These are phyloP conservation scores for Entonaema liquescens DNA, from an alignment of 495 filamentous ascomycete species.

Conservation along the genomic window DNA sequence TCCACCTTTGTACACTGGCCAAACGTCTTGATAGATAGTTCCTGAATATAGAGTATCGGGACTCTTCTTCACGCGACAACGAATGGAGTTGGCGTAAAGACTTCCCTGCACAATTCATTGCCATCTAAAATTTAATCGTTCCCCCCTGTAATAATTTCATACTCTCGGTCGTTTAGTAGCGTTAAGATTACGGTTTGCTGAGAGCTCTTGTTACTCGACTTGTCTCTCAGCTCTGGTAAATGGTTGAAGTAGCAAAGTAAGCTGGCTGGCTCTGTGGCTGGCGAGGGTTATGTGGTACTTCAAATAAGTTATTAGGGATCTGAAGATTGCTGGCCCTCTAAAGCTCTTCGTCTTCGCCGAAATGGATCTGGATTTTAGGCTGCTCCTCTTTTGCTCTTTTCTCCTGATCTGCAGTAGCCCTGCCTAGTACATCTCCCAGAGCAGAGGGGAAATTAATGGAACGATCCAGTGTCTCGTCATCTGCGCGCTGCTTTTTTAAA, in stretches of 20 bases:
- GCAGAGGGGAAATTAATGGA: slow-evolving; percentile 55
- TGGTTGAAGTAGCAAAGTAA: not conserved
- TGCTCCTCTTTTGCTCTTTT: slow-evolving; percentile 46
- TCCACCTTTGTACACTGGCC: not conserved
- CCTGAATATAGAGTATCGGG: not conserved
- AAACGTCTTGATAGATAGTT: not conserved
- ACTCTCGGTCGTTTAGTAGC: not conserved
- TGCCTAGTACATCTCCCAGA: slow-evolving; percentile 56
- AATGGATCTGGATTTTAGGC: slow-evolving; percentile 25
- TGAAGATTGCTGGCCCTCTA: slow-evolving; percentile 21
- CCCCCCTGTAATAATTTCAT: not conserved
- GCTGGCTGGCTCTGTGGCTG: not conserved
- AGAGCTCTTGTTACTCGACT: not conserved
- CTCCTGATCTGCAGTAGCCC: slow-evolving; percentile 52
- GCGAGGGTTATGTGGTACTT: not conserved
- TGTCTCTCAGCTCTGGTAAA: not conserved
- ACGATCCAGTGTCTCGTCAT: slow-evolving; percentile 63
- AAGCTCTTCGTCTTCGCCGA: slow-evolving; percentile 57
- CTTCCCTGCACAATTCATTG: not conserved
- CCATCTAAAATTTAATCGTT: not conserved
- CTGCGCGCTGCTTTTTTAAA: slow-evolving; percentile 82
- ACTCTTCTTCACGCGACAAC: not conserved
- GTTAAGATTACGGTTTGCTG: not conserved
- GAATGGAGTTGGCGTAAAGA: not conserved
- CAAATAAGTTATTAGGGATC: not conserved